Evolutionary conservation across 345 rosid genomes (phyloP).

Genomic region (Lepidium didymum): DNA sequence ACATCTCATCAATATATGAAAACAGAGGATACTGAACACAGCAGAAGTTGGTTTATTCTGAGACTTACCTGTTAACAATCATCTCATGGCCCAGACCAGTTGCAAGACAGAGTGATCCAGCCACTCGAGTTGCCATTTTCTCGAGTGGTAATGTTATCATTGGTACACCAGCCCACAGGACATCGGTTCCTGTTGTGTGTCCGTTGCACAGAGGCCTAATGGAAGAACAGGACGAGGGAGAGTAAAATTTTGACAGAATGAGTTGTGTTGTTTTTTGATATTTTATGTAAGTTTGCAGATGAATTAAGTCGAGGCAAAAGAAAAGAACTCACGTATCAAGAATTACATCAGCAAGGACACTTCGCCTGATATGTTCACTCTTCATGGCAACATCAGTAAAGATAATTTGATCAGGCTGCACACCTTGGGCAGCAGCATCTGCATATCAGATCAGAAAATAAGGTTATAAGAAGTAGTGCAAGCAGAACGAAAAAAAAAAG

Average conservation of each 20-base stretch:
- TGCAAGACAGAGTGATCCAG: slow-evolving; percentile 94
- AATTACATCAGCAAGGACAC: slow-evolving; percentile 92
- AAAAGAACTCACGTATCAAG: slow-evolving; percentile 69
- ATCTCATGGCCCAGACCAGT: slow-evolving; percentile 98
- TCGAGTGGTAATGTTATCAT: slow-evolving; percentile 98
- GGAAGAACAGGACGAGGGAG: neutral
- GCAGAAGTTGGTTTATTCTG: neutral
- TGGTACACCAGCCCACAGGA: slow-evolving; percentile 97
- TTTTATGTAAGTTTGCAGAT: neutral
- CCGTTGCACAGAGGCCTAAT: slow-evolving; percentile 93
- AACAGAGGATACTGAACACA: neutral
- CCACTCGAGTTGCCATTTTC: slow-evolving; percentile 99
- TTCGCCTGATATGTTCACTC: slow-evolving; percentile 85
- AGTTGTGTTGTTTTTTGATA: neutral
- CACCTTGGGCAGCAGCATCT: slow-evolving; percentile 89
- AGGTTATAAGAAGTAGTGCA: neutral
- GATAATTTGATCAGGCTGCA: slow-evolving; percentile 84
- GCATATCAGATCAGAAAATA: slow-evolving; percentile 10
- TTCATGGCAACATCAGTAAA: slow-evolving; percentile 99
- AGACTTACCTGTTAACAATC: slow-evolving; percentile 73
- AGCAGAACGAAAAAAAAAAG: neutral
- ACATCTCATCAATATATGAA: neutral
- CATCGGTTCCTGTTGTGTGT: slow-evolving; percentile 97
- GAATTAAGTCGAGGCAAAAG: neutral
- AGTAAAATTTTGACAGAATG: neutral